Conservation (phyloP, 257 asterid species). For the Paraleonurus japonicus region DNA sequence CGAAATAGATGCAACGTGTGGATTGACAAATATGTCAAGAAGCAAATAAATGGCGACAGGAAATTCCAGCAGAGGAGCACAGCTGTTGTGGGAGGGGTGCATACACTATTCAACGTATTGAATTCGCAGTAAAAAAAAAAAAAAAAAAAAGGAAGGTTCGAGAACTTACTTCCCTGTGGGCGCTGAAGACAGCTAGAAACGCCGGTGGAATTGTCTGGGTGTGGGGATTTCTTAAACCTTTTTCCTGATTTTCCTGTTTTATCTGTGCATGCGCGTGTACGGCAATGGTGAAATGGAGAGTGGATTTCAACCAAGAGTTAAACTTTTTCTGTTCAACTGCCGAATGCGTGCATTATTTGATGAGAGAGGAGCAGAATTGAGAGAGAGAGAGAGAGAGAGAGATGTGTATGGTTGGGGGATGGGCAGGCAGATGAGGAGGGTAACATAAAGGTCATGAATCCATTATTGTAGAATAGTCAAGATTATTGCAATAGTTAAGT, state of each 20-base stretch:
- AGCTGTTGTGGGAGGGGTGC: neutral
- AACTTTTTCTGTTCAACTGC: neutral
- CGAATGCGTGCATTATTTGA: neutral
- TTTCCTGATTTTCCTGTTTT: neutral
- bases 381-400: neutral
- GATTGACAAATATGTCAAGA: neutral
- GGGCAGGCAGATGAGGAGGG: neutral
- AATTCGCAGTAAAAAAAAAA: neutral
- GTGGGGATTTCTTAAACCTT: neutral
- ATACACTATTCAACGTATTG: neutral
- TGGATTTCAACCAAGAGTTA: neutral
- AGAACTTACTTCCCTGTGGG: neutral
- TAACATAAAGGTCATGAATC: no score
- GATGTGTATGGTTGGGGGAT: neutral
- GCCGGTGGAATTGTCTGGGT: neutral
- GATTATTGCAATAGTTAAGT: no score
- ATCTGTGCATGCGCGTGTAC: neutral
- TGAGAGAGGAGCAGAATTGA: no score
- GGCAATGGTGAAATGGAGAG: neutral
- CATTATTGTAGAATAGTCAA: no score
- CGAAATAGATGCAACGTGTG: constrained; percentile 5
- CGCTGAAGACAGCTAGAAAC: constrained; percentile 2
- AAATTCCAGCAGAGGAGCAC: neutral
- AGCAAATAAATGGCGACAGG: neutral
- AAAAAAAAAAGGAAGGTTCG: neutral